These are phyloP conservation scores for Fusarium scirpi DNA, from an alignment of 2,329 filamentous ascomycete genomes.

Conservation along the genomic window DNA sequence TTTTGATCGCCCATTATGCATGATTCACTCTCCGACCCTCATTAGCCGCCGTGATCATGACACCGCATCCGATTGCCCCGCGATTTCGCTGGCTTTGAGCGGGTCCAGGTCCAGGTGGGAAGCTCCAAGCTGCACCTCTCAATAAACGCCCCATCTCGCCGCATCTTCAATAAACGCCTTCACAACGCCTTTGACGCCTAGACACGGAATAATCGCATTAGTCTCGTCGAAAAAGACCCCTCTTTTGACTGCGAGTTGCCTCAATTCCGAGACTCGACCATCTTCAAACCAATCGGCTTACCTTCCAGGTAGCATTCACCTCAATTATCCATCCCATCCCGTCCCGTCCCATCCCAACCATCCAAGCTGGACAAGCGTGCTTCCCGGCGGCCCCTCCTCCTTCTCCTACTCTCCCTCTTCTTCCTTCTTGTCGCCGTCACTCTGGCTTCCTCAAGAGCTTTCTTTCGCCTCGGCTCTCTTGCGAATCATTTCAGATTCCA, in stretches of 20 bases:
- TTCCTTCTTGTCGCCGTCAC: slow-evolving; percentile 71
- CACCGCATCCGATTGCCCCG: slow-evolving; percentile 40
- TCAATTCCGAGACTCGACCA: slow-evolving; percentile 9
- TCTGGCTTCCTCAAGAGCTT: slow-evolving; percentile 73
- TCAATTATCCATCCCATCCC: background rate
- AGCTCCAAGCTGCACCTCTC: slow-evolving; percentile 38
- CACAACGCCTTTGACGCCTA: slow-evolving; percentile 15
- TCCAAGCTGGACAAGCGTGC: slow-evolving; percentile 49
- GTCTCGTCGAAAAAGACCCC: slow-evolving; percentile 23
- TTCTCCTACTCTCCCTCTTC: slow-evolving; percentile 61
- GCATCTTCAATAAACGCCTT: slow-evolving; percentile 33
- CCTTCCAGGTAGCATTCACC: slow-evolving; percentile 18
- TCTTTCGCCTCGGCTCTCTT: slow-evolving; percentile 69
- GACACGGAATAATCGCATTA: slow-evolving; percentile 27
- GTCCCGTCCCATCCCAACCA: slow-evolving; percentile 3
- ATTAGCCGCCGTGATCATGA: slow-evolving; percentile 33
- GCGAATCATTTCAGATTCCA: slow-evolving; percentile 66
- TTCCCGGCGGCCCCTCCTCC: slow-evolving; percentile 47
- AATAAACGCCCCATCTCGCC: slow-evolving; percentile 34
- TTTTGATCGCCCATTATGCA: slow-evolving; percentile 8
- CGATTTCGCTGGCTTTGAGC: slow-evolving; percentile 36
- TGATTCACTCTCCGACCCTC: background rate
- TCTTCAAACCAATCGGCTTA: slow-evolving; percentile 42
- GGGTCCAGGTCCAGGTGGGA: slow-evolving; percentile 22
- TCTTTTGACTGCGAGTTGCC: slow-evolving; percentile 34